phyloP scores from a whole-genome alignment of 257 asterid species.

The Verbena officinalis region DNA sequence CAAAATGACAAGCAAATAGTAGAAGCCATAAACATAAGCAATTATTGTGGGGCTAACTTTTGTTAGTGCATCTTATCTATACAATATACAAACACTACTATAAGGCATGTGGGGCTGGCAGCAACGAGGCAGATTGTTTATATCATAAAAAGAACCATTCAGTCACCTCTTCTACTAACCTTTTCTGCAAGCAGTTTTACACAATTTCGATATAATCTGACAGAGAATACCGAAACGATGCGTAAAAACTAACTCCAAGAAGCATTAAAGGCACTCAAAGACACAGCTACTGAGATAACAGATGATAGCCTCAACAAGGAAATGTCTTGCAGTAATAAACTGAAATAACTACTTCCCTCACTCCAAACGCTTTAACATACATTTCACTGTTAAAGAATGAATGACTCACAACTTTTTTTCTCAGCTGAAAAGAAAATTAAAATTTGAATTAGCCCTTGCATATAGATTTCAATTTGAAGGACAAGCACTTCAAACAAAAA shows the following conservation, averaged over 20 bases:
- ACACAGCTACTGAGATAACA: conserved; percentile 17
- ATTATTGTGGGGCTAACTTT: conserved; percentile 28
- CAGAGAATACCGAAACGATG: conserved; percentile 16
- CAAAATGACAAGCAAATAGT: conserved; percentile 7
- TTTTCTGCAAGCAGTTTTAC: conserved; percentile 34
- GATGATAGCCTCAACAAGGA: conserved; percentile 27
- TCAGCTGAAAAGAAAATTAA: not conserved
- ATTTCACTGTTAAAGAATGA: no score
- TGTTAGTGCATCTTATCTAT: conserved; percentile 18
- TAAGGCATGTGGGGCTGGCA: conserved; percentile 35
- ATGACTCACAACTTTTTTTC: not conserved
- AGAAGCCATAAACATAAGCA: not conserved
- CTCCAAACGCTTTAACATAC: not conserved
- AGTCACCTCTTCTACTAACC: conserved; percentile 23
- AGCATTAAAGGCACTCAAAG: conserved; percentile 26
- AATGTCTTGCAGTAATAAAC: conserved; percentile 29
- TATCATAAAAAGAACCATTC: conserved; percentile 31
- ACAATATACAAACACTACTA: not conserved
- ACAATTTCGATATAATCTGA: conserved; percentile 40
- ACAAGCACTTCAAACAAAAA: conserved; percentile 7
- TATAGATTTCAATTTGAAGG: not conserved
- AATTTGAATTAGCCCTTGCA: not conserved
- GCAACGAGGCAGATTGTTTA: conserved; percentile 38
- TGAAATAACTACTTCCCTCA: conserved; percentile 30
- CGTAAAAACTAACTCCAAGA: conserved; percentile 15